A percentile compares a stretch with the other conserved stretches of the same genome.
Conservation (phyloP, 805 yeast species). For the Lachancea cidri region DNA sequence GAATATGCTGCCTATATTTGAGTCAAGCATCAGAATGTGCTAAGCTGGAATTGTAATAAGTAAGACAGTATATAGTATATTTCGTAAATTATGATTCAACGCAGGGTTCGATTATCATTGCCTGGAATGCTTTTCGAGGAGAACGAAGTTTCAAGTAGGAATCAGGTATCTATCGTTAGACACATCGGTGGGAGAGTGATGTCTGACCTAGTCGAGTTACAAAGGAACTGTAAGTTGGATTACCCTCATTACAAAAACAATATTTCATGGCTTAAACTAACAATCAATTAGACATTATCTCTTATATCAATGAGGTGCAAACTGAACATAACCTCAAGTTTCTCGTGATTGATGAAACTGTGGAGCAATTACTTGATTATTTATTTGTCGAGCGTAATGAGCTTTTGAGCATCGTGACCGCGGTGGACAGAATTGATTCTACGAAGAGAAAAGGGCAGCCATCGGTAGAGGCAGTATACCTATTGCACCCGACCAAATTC, state of each 20-base stretch:
- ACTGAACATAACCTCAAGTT: slow-evolving; percentile 44
- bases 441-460: slow-evolving; percentile 51
- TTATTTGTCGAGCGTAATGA: slow-evolving; percentile 41
- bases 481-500: slow-evolving; percentile 64
- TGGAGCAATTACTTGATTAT: slow-evolving; percentile 43
- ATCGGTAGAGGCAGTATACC: slow-evolving; percentile 73
- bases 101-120: no score
- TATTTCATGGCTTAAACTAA: background rate
- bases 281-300: slow-evolving; percentile 4
- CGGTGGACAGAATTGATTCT: slow-evolving; percentile 60
- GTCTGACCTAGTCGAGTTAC: slow-evolving; percentile 38
- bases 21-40: no score
- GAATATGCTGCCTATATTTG: no score
- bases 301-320: slow-evolving; percentile 35
- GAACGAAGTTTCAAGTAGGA: no score
- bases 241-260: background rate
- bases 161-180: no score
- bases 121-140: no score
- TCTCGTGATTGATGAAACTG: slow-evolving; percentile 52
- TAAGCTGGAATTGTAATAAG: no score
- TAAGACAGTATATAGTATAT: no score
- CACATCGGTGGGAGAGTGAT: slow-evolving; percentile 13
- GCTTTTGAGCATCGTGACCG: slow-evolving; percentile 50
- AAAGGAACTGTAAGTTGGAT: slow-evolving; percentile 25
- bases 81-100: no score